Evolutionary conservation across 148 eudicot genomes (phyloP).

Genomic region (Rhododendron vialii): DNA sequence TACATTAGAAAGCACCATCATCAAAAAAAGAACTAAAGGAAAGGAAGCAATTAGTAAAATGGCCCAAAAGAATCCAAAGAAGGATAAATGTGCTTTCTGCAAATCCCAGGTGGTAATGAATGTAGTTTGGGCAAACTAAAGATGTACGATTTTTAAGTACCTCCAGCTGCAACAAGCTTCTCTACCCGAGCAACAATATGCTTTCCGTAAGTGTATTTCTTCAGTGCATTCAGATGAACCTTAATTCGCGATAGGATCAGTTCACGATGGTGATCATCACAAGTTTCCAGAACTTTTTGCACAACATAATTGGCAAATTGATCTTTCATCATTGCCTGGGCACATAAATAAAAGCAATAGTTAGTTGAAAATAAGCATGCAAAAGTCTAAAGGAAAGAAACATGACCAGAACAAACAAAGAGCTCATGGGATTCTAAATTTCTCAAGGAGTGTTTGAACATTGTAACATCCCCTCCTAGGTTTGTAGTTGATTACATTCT

Average conservation of each 20-base stretch:
- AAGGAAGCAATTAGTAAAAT: background rate
- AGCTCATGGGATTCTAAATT: background rate
- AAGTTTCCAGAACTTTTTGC: constrained; percentile 91
- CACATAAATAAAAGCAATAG: background rate
- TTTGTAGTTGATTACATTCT: background rate
- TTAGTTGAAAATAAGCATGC: background rate
- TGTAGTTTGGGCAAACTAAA: background rate
- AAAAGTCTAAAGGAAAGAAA: background rate
- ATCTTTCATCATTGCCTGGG: constrained; percentile 98
- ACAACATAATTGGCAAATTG: constrained; percentile 95
- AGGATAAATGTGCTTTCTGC: background rate
- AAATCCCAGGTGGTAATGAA: background rate
- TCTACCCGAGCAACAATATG: constrained; percentile 97
- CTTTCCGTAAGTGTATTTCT: constrained; percentile 92
- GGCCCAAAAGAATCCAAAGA: background rate
- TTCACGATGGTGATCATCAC: constrained; percentile 83
- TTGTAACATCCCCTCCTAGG: background rate
- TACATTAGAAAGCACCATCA: background rate
- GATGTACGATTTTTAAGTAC: constrained; percentile 23
- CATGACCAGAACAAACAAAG: background rate
- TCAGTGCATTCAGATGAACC: constrained; percentile 82
- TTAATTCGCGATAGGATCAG: constrained; percentile 73
- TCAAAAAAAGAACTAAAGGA: background rate
- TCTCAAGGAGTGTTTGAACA: background rate
- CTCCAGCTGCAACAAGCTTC: constrained; percentile 96